Conservation (phyloP, 139 green algal species). For the Chlorella ohadii region DNA sequence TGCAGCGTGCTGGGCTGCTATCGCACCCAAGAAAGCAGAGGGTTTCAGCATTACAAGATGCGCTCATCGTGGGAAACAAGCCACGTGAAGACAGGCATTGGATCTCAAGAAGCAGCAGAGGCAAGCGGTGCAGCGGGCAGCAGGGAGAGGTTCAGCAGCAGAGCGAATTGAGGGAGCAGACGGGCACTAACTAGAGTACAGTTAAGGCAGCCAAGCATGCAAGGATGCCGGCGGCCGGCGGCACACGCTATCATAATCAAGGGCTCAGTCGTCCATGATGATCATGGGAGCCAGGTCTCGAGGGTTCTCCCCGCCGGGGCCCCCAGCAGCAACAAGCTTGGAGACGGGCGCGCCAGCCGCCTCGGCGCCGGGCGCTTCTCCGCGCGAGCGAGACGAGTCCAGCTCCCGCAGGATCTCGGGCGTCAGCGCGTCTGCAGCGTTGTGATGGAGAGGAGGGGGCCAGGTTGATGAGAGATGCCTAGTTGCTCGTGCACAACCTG, state of each 20-base stretch:
- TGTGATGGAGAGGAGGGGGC: too few relatives aligned
- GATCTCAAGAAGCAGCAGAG: too few relatives aligned
- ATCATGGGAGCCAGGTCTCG: conserved; percentile 78
- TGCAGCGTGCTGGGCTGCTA: too few relatives aligned
- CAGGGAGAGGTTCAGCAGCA: background rate
- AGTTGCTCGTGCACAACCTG: too few relatives aligned
- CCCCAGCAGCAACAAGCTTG: conserved; percentile 19
- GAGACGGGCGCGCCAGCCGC: background rate
- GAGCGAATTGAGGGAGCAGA: background rate
- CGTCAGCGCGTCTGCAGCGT: conserved; percentile 72
- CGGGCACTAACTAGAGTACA: background rate
- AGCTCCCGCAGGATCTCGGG: conserved; percentile 94
- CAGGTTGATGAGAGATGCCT: too few relatives aligned
- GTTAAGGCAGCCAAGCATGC: background rate
- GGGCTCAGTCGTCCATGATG: conserved; percentile 75
- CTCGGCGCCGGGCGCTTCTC: conserved; percentile 5
- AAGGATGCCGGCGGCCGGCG: background rate
- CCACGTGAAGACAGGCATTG: too few relatives aligned
- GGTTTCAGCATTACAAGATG: too few relatives aligned
- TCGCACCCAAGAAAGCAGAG: too few relatives aligned
- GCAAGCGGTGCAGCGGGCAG: background rate
- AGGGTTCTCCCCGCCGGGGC: conserved; percentile 70
- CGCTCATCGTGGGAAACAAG: too few relatives aligned
- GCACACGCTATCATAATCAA: background rate
- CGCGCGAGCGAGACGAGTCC: conserved; percentile 55